Conservation (phyloP, 78 protist species). For the Dictyostelium citrinum region DNA sequence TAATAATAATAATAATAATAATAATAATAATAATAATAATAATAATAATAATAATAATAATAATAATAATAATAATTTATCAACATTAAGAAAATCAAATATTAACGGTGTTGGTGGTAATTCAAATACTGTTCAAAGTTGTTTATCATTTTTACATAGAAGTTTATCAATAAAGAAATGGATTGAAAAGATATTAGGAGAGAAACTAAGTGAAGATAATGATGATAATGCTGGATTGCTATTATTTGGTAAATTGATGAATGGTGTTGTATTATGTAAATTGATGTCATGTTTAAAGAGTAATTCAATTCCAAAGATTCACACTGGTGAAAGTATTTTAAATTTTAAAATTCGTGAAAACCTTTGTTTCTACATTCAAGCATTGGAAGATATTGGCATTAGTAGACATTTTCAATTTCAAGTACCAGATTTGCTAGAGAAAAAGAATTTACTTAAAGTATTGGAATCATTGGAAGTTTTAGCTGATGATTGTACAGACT, state of each 20-base stretch:
- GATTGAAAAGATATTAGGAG: conserved; percentile 50
- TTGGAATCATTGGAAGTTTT: conserved; percentile 65
- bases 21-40: no score
- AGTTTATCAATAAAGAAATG: conserved; percentile 23
- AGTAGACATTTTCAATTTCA: conserved; percentile 23
- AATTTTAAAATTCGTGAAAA: conserved; percentile 62
- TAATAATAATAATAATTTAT: background rate
- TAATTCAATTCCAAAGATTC: conserved; percentile 62
- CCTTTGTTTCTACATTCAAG: conserved; percentile 31
- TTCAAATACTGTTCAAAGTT: conserved; percentile 15
- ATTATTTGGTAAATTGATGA: background rate
- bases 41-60: no score
- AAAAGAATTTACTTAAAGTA: conserved; percentile 33
- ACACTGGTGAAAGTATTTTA: conserved; percentile 17
- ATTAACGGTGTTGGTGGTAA: background rate
- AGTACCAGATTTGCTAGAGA: conserved; percentile 34
- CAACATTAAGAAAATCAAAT: conserved; percentile 21
- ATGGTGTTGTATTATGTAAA: conserved; percentile 54
- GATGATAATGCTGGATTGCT: background rate
- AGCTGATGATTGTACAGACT: conserved; percentile 46
- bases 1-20: no score
- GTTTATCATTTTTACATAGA: conserved; percentile 24
- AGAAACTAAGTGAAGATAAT: background rate
- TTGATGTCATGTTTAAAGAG: conserved; percentile 23
- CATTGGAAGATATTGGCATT: conserved; percentile 49